A percentile compares a stretch with the other conserved stretches of the same genome.
phyloP scores from a whole-genome alignment of 148 eudicot genomes.

The Rhododendron williamsianum region DNA sequence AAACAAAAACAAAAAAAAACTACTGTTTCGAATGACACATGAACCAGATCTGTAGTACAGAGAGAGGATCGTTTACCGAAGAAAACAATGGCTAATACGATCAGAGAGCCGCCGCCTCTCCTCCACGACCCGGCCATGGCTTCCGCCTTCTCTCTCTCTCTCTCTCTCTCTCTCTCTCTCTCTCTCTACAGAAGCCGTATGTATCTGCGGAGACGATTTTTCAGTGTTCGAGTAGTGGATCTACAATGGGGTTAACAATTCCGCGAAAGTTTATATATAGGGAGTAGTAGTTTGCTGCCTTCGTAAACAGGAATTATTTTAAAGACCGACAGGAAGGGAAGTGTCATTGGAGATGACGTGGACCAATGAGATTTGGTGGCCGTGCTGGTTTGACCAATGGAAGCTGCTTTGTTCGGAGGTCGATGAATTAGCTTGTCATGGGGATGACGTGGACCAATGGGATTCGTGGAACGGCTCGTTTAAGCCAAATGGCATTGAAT shows the following conservation, averaged over 20 bases:
- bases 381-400: neutral
- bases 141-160: neutral
- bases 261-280: neutral
- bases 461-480: neutral
- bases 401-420: neutral
- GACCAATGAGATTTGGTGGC: neutral
- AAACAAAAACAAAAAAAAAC: neutral
- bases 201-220: neutral
- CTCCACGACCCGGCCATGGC: conserved; percentile 24
- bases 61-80: conserved; percentile 14
- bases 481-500: neutral
- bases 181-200: neutral
- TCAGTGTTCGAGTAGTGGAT: neutral
- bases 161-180: neutral
- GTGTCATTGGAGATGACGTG: neutral
- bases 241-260: neutral
- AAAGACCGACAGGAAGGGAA: neutral
- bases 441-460: neutral
- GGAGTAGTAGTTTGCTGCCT: neutral
- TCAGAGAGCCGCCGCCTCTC: conserved; percentile 14
- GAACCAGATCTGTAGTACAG: conserved; percentile 10
- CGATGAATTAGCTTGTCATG: neutral
- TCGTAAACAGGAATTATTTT: neutral
- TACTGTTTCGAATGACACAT: neutral
- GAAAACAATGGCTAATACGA: conserved; percentile 22